Conservation (phyloP, 2,329 filamentous ascomycete genomes). For the Pseudovirgaria hyperparasitica region DNA sequence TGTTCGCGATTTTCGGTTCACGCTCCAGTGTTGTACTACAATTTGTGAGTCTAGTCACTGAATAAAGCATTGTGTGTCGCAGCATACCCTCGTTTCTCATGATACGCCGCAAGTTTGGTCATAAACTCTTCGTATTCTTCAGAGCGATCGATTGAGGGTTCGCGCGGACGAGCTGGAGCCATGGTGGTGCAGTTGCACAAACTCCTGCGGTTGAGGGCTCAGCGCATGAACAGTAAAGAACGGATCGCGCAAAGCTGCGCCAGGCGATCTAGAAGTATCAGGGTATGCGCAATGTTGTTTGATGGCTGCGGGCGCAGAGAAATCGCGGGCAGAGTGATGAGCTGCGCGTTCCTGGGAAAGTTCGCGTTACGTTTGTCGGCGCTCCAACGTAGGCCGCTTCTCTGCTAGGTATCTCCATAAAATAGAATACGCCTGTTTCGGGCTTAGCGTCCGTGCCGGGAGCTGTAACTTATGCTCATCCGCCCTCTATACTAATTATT, state of each 20-base stretch:
- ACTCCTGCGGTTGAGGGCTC: no score
- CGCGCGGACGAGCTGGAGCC: conserved; percentile 30
- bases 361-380: no score
- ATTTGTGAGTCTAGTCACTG: conserved; percentile 12
- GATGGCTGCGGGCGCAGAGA: no score
- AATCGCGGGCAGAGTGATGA: no score
- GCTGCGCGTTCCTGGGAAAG: no score
- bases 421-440: neutral
- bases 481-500: conserved; percentile 1
- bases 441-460: neutral
- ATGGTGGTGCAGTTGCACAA: conserved; percentile 28
- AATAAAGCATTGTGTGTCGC: conserved; percentile 10
- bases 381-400: no score
- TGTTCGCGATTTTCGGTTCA: conserved; percentile 67
- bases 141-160: conserved; percentile 34
- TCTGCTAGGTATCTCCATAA: neutral
- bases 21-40: conserved; percentile 58
- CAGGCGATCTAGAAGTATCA: no score
- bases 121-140: conserved; percentile 71
- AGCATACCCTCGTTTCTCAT: conserved; percentile 58
- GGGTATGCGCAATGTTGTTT: no score
- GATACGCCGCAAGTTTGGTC: conserved; percentile 56
- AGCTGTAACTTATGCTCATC: neutral
- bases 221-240: no score
- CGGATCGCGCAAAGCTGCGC: no score